These are phyloP conservation scores for Aspergillus ellipticus DNA, from an alignment of 495 filamentous ascomycete genomes.

Conservation along the genomic window DNA sequence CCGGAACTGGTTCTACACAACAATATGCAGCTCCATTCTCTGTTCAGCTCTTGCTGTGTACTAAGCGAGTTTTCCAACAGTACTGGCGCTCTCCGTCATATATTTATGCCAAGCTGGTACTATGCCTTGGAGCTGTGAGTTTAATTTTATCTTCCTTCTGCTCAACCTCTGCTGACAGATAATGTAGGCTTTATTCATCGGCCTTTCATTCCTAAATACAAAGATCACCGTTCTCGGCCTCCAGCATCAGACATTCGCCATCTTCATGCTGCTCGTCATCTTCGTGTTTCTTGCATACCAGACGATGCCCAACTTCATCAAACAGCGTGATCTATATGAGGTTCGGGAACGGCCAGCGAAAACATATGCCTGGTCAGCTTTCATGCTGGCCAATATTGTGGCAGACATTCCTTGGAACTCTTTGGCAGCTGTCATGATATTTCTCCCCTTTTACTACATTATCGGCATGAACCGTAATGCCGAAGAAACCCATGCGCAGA, in stretches of 20 bases:
- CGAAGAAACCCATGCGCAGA: slow-evolving; percentile 29
- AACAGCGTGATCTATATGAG: slow-evolving; percentile 66
- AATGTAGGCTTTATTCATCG: slow-evolving; percentile 66
- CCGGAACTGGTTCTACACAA: slow-evolving; percentile 1
- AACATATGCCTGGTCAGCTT: slow-evolving; percentile 70
- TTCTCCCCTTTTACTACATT: slow-evolving; percentile 56
- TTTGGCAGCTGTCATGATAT: slow-evolving; percentile 51
- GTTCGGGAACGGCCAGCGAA: slow-evolving; percentile 74
- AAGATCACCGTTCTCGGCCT: slow-evolving; percentile 65
- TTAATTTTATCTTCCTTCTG: slow-evolving; percentile 34
- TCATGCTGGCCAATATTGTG: slow-evolving; percentile 61
- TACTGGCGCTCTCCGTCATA: slow-evolving; percentile 52
- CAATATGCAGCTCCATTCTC: slow-evolving; percentile 37
- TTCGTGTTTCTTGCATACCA: slow-evolving; percentile 71
- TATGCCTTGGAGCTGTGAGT: slow-evolving; percentile 59
- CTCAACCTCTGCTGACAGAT: not conserved
- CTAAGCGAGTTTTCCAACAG: slow-evolving; percentile 40
- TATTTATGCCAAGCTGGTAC: slow-evolving; percentile 46
- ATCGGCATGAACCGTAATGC: slow-evolving; percentile 51
- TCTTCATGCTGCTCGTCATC: slow-evolving; percentile 76
- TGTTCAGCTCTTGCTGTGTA: slow-evolving; percentile 31
- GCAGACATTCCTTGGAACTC: slow-evolving; percentile 64
- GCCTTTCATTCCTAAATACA: slow-evolving; percentile 67
- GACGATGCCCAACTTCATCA: slow-evolving; percentile 62
- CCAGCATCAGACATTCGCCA: slow-evolving; percentile 77